Conservation (phyloP, 2,329 filamentous ascomycete genomes). For the Stachybotrys chlorohalonatus region DNA sequence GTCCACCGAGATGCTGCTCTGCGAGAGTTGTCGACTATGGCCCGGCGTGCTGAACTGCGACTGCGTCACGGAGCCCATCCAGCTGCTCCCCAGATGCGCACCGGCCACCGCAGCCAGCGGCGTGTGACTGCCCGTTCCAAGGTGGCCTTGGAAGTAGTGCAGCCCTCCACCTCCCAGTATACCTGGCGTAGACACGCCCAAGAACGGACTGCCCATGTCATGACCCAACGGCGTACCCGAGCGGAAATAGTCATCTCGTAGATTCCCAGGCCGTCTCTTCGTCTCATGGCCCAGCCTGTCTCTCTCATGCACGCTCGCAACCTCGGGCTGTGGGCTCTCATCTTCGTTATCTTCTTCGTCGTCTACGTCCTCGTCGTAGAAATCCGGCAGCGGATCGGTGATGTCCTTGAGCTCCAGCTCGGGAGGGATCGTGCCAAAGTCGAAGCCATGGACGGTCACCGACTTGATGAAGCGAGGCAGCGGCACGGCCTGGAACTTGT, state of each 20-base stretch:
- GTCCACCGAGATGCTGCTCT: slow-evolving; percentile 36
- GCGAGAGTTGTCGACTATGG: slow-evolving; percentile 35
- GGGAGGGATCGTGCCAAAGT: slow-evolving; percentile 77
- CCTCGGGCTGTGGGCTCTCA: slow-evolving; percentile 8
- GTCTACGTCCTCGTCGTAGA: slow-evolving; percentile 76
- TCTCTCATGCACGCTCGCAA: slow-evolving; percentile 6
- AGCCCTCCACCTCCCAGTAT: slow-evolving; percentile 67
- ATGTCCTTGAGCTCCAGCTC: slow-evolving; percentile 92
- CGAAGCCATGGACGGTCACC: slow-evolving; percentile 88
- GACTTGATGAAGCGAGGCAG: slow-evolving; percentile 95
- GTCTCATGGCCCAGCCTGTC: slow-evolving; percentile 7
- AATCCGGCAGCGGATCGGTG: slow-evolving; percentile 88
- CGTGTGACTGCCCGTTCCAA: slow-evolving; percentile 68
- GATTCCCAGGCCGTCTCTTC: slow-evolving; percentile 16
- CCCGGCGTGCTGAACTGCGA: slow-evolving; percentile 14
- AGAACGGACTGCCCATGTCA: slow-evolving; percentile 47
- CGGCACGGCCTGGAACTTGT: slow-evolving; percentile 86
- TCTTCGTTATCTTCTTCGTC: slow-evolving; percentile 33
- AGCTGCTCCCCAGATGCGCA: slow-evolving; percentile 35
- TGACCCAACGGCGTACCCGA: slow-evolving; percentile 18
- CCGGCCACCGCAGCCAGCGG: slow-evolving; percentile 73
- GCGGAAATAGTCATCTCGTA: slow-evolving; percentile 22
- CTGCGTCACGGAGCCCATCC: slow-evolving; percentile 18
- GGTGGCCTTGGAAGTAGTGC: slow-evolving; percentile 74
- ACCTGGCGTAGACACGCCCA: slow-evolving; percentile 51